These are phyloP conservation scores for Rhizopogon roseolus DNA, from an alignment of 768 basidiomycete species.

Conservation along the genomic window DNA sequence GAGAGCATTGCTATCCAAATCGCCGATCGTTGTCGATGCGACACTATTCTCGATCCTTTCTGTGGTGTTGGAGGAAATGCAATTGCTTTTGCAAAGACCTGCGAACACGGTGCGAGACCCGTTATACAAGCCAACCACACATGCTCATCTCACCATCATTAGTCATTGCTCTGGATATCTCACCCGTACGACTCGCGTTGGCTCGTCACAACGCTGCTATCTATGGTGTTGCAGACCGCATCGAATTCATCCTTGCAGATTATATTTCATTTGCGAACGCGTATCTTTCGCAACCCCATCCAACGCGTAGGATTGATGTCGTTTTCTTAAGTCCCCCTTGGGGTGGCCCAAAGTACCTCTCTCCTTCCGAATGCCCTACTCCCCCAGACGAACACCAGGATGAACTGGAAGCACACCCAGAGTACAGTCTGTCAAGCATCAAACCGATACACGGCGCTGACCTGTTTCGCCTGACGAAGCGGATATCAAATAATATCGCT, in stretches of 20 bases:
- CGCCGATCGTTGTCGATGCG: constrained; percentile 86
- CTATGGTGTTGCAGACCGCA: constrained; percentile 91
- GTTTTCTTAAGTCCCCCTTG: constrained; percentile 94
- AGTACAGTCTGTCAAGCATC: constrained; percentile 68
- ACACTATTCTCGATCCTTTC: constrained; percentile 87
- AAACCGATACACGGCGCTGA: constrained; percentile 79
- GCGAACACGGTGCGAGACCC: constrained; percentile 72
- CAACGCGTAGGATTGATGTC: constrained; percentile 66
- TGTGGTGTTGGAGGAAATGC: constrained; percentile 98
- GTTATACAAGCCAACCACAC: neutral
- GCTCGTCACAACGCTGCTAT: constrained; percentile 92
- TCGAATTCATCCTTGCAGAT: constrained; percentile 89
- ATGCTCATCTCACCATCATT: constrained; percentile 2
- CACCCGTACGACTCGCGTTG: constrained; percentile 77
- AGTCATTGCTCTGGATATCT: constrained; percentile 95
- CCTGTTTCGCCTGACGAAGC: constrained; percentile 69
- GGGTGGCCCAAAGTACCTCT: constrained; percentile 78
- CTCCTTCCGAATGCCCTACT: constrained; percentile 22
- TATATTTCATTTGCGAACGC: constrained; percentile 75
- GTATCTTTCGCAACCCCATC: constrained; percentile 28
- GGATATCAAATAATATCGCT: constrained; percentile 78
- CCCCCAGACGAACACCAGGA: neutral
- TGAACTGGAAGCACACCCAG: constrained; percentile 31
- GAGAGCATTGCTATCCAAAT: constrained; percentile 91
- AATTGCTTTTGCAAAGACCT: constrained; percentile 95